Base-by-base conservation (phyloP, 495 filamentous ascomycete species). In the Baudoinia panamericana region DNA sequence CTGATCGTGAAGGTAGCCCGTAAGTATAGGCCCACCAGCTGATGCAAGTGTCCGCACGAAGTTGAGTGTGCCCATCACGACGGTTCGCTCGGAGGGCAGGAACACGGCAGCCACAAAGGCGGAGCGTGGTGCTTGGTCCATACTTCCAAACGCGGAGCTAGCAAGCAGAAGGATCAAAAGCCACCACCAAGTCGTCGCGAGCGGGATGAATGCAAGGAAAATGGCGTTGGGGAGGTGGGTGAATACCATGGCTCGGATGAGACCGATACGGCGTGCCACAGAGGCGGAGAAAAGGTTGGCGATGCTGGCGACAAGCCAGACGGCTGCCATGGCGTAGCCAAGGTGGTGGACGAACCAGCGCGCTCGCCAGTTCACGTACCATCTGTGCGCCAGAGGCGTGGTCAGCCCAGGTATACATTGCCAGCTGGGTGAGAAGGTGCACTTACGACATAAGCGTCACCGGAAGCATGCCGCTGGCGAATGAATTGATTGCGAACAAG, bases 171-270 rank as follows among this genome's bases (percentile, higher is more conserved):
- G 59, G 13, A 85, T 63, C 33, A 85, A 72, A 5, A 63, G 66
- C 30, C 78, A 66, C 9, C 78, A 65, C 18, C 79, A 46, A 16
- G 12, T 77, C 1, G 76, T 72, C 15, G 80, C 51, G 11, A 48
- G 39, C 0, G 80, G 73, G 39, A 90, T 77, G 24, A 86, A 55
- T 8, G 75, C 61, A 2, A 88, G 71, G 45, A 78, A 77, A 34
- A 85, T 62, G 10, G 81, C 69, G 2, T 78, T 82, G 1, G 83
- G 83, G 4, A 82, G 68, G 51, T 88, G 82, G 2, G 81, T 84
- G 49, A 84, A 82, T 24, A 87, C 80, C 82, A 92, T 92, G 9
- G 82, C 82, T 54, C 76, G 77, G 50, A 92, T 68, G 20, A 86
- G 71, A 0, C 85, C 85, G 27, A 90, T 72, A 29, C 77, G 68